Evolutionary conservation across 2,329 filamentous ascomycete species (phyloP), one percentile per base, ranked within the genome.

Genomic region (Cytospora paraplurivora): DNA sequence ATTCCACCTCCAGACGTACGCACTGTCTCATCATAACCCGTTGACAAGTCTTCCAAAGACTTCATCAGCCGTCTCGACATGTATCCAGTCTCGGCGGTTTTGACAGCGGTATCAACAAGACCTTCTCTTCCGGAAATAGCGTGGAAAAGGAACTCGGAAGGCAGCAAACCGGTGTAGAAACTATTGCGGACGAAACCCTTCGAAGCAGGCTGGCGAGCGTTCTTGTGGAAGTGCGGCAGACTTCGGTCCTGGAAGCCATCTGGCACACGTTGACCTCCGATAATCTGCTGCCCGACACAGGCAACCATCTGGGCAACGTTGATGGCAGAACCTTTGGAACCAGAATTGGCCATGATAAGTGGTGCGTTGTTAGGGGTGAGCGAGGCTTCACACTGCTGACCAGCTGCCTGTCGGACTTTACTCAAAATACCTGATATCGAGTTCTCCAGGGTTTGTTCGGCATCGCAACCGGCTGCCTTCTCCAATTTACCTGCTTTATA

Each of bases 251-350:
- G 94, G 78, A 99, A 99, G 7, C 95, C 95, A 76, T 99, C 92
- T 52, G 92, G 86, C 37, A 99, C 93, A 85, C 95, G 93, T 72
- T 91, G 87, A 56, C 93, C 92, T 65, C 91, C 91, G 71, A 99
- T 98, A 85, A 98, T 97, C 71, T 99, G 95, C 77, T 99, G 95
- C 57, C 95, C 95, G 73, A 99, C 95, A 64, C 93, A 88, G 62
- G 95, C 94, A 74, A 98, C 91, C 95, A 99, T 99, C 79, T 99
- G 95, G 10, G 95, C 95, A 38, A 99, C 95, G 81, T 99, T 99
- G 81, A 99, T 96, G 71, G 92, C 90, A 6, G 93, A 97, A 74
- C 95, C 95, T 76, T 99, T 99, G 60, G 94, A 98, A 56, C 95
- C 95, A 13, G 92, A 98, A 67, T 92, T 95, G 66, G 95, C 95